Evolutionary conservation across 352 stramenopile genomes (phyloP), one percentile per base, ranked within the genome.

Genomic region (Phytophthora cajani): DNA sequence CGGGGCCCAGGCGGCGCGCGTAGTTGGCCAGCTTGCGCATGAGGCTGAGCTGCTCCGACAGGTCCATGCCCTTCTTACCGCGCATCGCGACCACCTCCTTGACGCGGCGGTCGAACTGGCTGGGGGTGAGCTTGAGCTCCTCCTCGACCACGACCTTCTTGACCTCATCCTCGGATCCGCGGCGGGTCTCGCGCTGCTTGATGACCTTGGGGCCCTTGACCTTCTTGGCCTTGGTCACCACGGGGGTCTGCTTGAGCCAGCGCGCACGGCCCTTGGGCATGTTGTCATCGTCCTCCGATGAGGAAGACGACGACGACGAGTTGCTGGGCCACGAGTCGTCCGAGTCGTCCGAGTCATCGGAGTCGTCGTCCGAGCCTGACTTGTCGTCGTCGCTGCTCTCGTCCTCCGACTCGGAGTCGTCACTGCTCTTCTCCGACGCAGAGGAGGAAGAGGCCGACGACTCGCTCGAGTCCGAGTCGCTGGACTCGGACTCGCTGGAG

Each of bases 201-300:
- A 73, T 67, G 10, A 73, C 40, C 73, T 81, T 89, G 25, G 72
- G 75, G 6, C 67, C 76, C 63, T 80, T 83, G 30, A 71, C 55
- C 54, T 77, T 78, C 73, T 89, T 91, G 21, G 62, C 49, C 64
- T 89, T 89, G 12, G 74, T 90, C 52, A 88, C 84, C 36, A 82
- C 84, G 9, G 84, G 72, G 32, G 89, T 94, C 71, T 95, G 92
- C 87, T 99, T 99, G 33, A 99, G 80, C 97, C 97, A 99, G 52
- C 86, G 88, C 7, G 95, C 95, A 79, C 97, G 95, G 54, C 97
- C 97, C 84, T 99, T 99, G 61, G 98, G 92, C 83, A 97, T 83
- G 33, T 84, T 86, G 49, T 96, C 88, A 44, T 91, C 93, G 14
- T 91, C 87, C 51, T 87, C 90, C 36, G 88, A 89, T 27, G 76